Evolutionary conservation across 1,284 basidiomycete genomes (phyloP), one percentile per base, ranked within the genome.

Genomic region (Austroboletus sp.): DNA sequence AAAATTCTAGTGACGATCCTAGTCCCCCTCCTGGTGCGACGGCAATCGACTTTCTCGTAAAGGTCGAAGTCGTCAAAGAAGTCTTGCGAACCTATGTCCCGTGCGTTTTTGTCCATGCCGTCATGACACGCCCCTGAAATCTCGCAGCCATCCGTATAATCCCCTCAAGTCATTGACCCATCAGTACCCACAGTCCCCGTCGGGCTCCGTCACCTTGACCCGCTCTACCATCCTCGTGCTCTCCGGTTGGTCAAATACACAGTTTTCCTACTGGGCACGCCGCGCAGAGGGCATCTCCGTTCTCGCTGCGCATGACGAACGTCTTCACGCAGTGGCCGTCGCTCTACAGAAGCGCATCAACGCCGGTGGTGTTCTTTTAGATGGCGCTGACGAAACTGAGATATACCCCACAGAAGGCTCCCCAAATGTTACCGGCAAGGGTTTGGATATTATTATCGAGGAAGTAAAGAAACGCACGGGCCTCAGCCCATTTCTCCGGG

Each of bases 231-330:
- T 74, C 37, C 68, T 74, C 43, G 57, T 68, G 36, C 66, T 74
- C 36, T 73, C 71, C 4, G 72, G 72, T 44, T 74, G 72, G 72
- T 75, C 74, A 17, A 75, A 74, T 45, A 74, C 72, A 4, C 72
- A 74, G 49, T 75, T 75, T 43, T 74, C 74, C 36, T 74, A 74
- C 47, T 74, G 72, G 72, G 72, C 72, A 17, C 71, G 72, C 40
- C 71, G 72, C 21, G 61, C 67, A 6, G 74, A 75, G 53, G 73
- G 70, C 25, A 66, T 74, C 39, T 73, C 70, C 46, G 71, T 75
- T 30, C 65, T 74, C 26, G 62, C 65, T 13, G 53, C 60, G 36
- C 62, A 69, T 38, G 71, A 75, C 50, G 57, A 60, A 25, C 67
- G 68, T 27, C 62, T 74, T 21, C 62, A 54, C 12, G 58, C 66